Evolutionary conservation across 163 green algal species (phyloP), one percentile per base, ranked within the genome.

Genomic region (Prototheca wickerhamii): DNA sequence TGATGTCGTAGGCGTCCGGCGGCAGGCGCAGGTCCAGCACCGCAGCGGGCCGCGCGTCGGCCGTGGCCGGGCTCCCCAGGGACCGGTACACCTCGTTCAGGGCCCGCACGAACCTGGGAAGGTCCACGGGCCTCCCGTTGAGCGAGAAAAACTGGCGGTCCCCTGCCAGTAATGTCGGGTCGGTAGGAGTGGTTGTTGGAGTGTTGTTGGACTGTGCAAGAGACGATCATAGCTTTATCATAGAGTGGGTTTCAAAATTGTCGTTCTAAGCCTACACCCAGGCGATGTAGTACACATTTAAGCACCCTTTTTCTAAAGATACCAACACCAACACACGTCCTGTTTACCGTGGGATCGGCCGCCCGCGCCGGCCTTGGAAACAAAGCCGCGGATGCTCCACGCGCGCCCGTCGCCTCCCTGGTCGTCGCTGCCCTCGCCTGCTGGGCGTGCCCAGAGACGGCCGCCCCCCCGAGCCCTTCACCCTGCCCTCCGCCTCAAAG

Each of bases 81-180:
- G 58, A 76, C 55, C 81, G 77, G 79, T 89, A 94, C 0, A 63
- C 68, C 15, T 95, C 86, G 65, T 93, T 92, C n/a, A 92, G 68
- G 21, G 82, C 61, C 84, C 83, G 76, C 51, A 64, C 51, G 4
- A 79, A 83, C 59, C 86, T 85, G 20, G 91, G 91, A 60, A 96
- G 60, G 65, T 98, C 91, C 26, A 98, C 82, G 3, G 93, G 93
- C 5, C 93, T 77, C 17, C 86, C 84, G 69, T 98, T 98, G 49
- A 98, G 43, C 72, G 80, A 97, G 59, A 94, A 86, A 69, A 95
- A 96, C 77, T 98, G 93, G 2, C 84, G 76, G 55, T 94, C 82
- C n/a, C 77, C 72, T 40, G 80, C n/a, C 74, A 10, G 73, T 70
- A 25, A 58, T 63, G 25, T 34, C 62, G 18, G 50, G 50, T 17